Base-by-base conservation (phyloP, 768 basidiomycete genomes). In the Leucocoprinus sp. region DNA sequence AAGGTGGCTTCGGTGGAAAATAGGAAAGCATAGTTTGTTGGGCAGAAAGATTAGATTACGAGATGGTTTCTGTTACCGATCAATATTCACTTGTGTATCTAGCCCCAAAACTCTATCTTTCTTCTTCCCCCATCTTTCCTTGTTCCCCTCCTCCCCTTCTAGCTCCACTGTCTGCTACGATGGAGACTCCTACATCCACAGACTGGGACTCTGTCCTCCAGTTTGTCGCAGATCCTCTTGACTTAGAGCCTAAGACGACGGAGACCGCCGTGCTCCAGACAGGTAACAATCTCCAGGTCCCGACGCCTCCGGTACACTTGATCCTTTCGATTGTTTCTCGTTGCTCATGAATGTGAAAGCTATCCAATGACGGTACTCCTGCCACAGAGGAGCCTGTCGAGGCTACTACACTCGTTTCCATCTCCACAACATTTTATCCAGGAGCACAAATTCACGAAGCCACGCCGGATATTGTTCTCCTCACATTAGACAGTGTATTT, bases 341-440 rank as follows among this genome's bases (percentile, higher is more conserved):
- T 27, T 37, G 24, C 31, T 47, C 52, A 41, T 18, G 29, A 18
- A 4, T 8, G 22, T 36, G 19, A 14, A 58, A 77, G 63, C 71
- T 72, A 52, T 76, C 71, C 28, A 60, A 68, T 42, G 67, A 71
- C 47, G 69, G 68, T 34, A 70, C 71, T 6, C 71, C 72, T 1
- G 53, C 62, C 33, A 54, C 65, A 3, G 68, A 74, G 24, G 59
- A 68, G 14, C 50, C 54, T 12, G 52, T 50, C 17, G 64, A 70
- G 18, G 52, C 37, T 15, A 73, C 61, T 37, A 63, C 69, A 2
- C 64, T 71, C 42, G 81, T 90, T 45, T 86, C 86, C 1, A 78
- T 91, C 27, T 89, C 86, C 12, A 91, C 88, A 21, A 85, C 85
- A 0, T 91, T 90, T 64, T 81, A 75, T 55, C 85, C 87, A 2